Base-by-base conservation (phyloP, 305 asterid species). In the Plantago coronopus region DNA sequence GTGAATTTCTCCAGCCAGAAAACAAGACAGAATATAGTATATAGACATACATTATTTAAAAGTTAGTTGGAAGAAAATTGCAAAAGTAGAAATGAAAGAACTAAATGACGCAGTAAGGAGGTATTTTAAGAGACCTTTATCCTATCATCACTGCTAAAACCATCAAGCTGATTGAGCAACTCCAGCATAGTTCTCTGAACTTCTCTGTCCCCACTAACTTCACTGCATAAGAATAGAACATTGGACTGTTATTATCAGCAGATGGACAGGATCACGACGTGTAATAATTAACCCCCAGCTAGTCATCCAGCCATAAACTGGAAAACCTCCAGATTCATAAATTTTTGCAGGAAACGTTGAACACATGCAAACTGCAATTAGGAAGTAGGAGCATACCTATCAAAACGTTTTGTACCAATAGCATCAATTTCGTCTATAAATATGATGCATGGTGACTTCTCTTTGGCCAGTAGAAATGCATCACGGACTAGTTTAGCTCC, bases 111-210 rank as follows among this genome's bases (percentile, higher is more conserved):
- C n/a, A 23, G 23, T 10, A 17, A 47, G 47, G 42, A 25, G 34
- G 34, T 27, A 27, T 27, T n/a, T 27, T 1, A 17, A 7, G 21
- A 4, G 31, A 83, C 96, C 93, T 88, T 88, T 23, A 88, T 88
- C 22, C 86, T 65, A 10, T 88, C 93, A 74, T 86, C 95, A 11
- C 94, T 88, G 84, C 95, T 84, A 65, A 89, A 89, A 53, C 95
- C 96, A 74, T 89, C 97, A 46, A 89, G 95, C 71, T 86, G 97
- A 72, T 86, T 89, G 56, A 89, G 95, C 78, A 89, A 68, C 49
- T 89, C 96, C 44, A 89, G 78, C 96, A 89, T 89, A 63, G 96
- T 89, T 46, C 96, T 76, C 40, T 89, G 95, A 61, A 86, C 96
- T 72, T 89, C 96, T 69, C 96, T 76, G 48, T 83, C 96, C 60